Evolutionary conservation across 257 asterid species (phyloP).

Genomic region (Anisodus acutangulus): DNA sequence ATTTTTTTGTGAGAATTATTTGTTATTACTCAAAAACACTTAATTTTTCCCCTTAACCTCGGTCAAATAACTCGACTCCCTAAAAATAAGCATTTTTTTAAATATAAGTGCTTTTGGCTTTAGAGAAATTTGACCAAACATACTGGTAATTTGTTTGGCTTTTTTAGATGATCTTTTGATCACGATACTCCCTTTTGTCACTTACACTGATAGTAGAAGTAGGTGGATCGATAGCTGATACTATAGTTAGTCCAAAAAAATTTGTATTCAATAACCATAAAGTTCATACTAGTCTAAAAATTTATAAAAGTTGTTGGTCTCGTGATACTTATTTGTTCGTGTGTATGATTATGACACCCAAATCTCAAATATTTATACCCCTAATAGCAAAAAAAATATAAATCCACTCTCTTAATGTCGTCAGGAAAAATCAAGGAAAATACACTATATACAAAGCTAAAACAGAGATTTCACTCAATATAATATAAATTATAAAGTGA

Average conservation of each 20-base stretch:
- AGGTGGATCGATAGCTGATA: not conserved
- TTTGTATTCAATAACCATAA: not conserved
- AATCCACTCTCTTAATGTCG: not conserved
- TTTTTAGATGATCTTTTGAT: not conserved
- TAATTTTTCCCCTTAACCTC: too few relatives aligned
- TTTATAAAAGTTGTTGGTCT: not conserved
- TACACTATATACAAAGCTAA: not conserved
- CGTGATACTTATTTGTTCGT: not conserved
- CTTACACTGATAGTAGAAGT: not conserved
- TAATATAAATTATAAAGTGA: not conserved
- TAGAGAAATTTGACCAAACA: too few relatives aligned
- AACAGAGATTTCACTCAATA: not conserved
- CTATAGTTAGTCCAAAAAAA: not conserved
- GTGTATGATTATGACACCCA: not conserved
- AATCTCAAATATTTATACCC: not conserved
- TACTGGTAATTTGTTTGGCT: too few relatives aligned
- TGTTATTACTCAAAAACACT: too few relatives aligned
- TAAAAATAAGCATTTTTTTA: too few relatives aligned
- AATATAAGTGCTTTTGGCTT: too few relatives aligned
- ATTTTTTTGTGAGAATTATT: too few relatives aligned
- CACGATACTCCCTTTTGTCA: not conserved
- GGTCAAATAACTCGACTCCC: too few relatives aligned
- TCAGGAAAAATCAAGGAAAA: not conserved
- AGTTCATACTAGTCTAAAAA: not conserved
- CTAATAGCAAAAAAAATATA: not conserved